A percentile compares a stretch with the other conserved stretches of the same genome.
Conservation (phyloP, 108 stramenopile genomes). For the Nitzschia inconspicua region DNA sequence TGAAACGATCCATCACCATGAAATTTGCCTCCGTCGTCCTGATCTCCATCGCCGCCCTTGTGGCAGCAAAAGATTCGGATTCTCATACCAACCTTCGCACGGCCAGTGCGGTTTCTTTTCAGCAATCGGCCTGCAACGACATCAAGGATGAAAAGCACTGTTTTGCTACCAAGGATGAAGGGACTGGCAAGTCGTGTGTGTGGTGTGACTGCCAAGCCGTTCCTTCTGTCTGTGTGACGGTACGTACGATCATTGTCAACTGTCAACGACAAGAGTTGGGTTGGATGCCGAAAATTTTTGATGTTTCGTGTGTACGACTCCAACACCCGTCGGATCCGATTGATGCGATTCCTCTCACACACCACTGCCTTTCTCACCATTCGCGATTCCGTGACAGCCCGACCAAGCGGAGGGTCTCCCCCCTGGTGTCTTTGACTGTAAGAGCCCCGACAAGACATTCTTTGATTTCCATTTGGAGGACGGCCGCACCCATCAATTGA, state of each 20-base stretch:
- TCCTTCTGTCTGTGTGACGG: conserved; percentile 41
- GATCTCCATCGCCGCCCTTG: not conserved
- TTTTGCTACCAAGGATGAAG: conserved; percentile 11
- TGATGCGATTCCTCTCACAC: too few relatives aligned
- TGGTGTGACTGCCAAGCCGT: conserved; percentile 58
- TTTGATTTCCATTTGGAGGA: conserved; percentile 10
- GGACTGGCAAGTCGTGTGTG: conserved; percentile 23
- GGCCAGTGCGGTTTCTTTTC: not conserved
- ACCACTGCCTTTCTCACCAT: too few relatives aligned
- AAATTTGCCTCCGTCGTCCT: conserved; percentile 12
- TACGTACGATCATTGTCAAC: too few relatives aligned
- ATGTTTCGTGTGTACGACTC: too few relatives aligned
- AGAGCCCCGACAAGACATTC: not conserved
- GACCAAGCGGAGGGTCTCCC: conserved; percentile 41
- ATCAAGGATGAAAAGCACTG: conserved; percentile 13
- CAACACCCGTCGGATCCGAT: too few relatives aligned
- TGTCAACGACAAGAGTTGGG: too few relatives aligned
- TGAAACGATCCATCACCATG: too few relatives aligned
- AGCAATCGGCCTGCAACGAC: not conserved
- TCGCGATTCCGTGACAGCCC: too few relatives aligned
- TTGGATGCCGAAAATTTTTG: too few relatives aligned
- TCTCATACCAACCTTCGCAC: not conserved
- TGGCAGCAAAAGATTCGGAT: not conserved
- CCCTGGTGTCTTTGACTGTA: conserved; percentile 54
- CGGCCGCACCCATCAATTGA: conserved; percentile 4